Conservation (phyloP, 139 green algal genomes). For the Pleodorina starrii region DNA sequence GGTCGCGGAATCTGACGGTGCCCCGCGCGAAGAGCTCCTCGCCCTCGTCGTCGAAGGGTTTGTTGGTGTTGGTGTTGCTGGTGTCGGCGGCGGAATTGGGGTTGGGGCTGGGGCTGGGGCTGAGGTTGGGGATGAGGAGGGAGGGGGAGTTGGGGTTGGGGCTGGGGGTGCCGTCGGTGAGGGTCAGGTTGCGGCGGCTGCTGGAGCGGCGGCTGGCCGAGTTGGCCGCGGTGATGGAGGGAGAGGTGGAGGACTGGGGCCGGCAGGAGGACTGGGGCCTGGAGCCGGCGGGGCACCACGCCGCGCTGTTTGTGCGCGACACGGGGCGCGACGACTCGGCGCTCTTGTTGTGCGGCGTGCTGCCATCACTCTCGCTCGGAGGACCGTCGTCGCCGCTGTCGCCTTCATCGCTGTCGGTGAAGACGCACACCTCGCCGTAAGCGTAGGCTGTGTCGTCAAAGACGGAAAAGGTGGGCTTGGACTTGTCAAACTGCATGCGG, state of each 20-base stretch:
- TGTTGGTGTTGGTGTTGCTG: too few relatives aligned
- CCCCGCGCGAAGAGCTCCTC: background rate
- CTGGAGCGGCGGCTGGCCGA: background rate
- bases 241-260: background rate
- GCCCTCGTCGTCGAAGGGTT: too few relatives aligned
- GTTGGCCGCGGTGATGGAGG: background rate
- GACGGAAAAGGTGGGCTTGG: background rate
- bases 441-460: background rate
- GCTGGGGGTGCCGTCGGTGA: background rate
- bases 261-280: background rate
- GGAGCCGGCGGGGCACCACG: background rate
- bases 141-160: background rate
- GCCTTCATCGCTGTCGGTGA: background rate
- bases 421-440: background rate
- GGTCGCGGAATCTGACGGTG: background rate
- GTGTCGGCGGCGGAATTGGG: too few relatives aligned
- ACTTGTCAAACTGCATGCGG: slow-evolving; percentile 1
- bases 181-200: background rate
- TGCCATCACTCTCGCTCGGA: background rate
- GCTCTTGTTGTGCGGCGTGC: background rate
- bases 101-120: too few relatives aligned
- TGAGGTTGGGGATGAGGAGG: too few relatives aligned
- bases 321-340: background rate
- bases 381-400: background rate
- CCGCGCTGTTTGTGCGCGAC: background rate